Conservation (phyloP, 108 stramenopile genomes). For the Pseudonitzschia pungens region DNA sequence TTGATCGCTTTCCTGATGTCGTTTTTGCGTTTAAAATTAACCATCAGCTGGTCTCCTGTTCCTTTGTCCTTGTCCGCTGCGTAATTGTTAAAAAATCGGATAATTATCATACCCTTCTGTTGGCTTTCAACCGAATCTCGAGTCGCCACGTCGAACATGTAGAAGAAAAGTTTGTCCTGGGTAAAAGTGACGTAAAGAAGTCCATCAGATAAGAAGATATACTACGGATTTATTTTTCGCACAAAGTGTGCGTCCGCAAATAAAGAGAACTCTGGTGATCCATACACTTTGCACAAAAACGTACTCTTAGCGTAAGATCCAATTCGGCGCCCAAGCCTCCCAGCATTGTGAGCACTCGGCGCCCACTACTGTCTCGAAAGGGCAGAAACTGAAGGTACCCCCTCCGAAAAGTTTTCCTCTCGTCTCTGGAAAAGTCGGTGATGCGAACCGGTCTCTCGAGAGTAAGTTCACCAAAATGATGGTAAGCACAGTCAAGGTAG, state of each 20-base stretch:
- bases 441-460: constrained; percentile 4
- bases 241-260: too few species aligned
- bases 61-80: not conserved
- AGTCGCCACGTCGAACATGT: not conserved
- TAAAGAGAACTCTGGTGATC: too few species aligned
- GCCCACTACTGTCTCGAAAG: constrained; percentile 15
- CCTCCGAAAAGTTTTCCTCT: not conserved
- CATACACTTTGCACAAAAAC: not conserved
- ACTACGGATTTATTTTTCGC: too few species aligned
- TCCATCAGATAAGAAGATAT: not conserved
- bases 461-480: constrained; percentile 32
- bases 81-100: not conserved
- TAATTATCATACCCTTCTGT: not conserved
- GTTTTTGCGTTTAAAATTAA: not conserved
- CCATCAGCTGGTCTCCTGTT: not conserved
- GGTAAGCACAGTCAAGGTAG: constrained; percentile 37
- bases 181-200: not conserved
- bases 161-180: not conserved
- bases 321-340: not conserved
- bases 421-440: not conserved
- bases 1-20: not conserved
- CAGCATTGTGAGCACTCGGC: not conserved
- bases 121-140: constrained; percentile 11
- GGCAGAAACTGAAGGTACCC: constrained; percentile 3
- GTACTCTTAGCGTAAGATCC: not conserved